Percentiles rank a stretch among this genome's conserved stretches.
Evolutionary conservation across 306 rosid species (phyloP).

Genomic region (Crotalaria pallida): DNA sequence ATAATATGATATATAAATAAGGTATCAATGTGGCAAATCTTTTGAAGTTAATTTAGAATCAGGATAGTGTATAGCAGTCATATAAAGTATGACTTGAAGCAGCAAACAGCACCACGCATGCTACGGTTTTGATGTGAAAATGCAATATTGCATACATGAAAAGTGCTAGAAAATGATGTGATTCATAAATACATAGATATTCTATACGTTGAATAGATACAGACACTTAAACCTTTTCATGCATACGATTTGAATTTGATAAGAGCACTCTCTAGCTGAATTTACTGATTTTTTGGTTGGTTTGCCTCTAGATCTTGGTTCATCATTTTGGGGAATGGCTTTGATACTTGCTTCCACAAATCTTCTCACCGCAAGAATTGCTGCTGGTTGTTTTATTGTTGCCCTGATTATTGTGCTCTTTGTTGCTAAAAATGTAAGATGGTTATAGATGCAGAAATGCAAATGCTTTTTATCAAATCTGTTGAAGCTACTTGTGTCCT

Average conservation of each 20-base stretch:
- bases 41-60: conserved; percentile 6
- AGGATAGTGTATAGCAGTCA: background rate
- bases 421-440: conserved; percentile 86
- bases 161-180: background rate
- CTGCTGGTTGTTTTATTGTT: conserved; percentile 78
- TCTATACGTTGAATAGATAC: background rate
- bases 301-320: conserved; percentile 74
- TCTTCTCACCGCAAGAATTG: conserved; percentile 73
- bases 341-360: conserved; percentile 91
- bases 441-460: background rate
- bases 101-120: background rate
- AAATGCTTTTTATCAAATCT: background rate
- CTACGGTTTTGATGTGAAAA: conserved; percentile 11
- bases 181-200: background rate
- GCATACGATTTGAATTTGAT: conserved; percentile 14
- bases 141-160: background rate
- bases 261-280: conserved; percentile 7
- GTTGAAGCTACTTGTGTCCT: background rate
- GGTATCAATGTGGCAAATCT: background rate
- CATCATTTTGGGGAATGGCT: conserved; percentile 98
- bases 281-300: conserved; percentile 21
- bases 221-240: background rate
- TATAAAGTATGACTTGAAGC: background rate
- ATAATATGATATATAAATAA: background rate
- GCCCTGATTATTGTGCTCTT: conserved; percentile 83